A percentile compares a stretch with the other conserved stretches of the same genome.
These are phyloP conservation scores for Imleria badia DNA, from an alignment of 768 basidiomycete genomes.

Conservation along the genomic window DNA sequence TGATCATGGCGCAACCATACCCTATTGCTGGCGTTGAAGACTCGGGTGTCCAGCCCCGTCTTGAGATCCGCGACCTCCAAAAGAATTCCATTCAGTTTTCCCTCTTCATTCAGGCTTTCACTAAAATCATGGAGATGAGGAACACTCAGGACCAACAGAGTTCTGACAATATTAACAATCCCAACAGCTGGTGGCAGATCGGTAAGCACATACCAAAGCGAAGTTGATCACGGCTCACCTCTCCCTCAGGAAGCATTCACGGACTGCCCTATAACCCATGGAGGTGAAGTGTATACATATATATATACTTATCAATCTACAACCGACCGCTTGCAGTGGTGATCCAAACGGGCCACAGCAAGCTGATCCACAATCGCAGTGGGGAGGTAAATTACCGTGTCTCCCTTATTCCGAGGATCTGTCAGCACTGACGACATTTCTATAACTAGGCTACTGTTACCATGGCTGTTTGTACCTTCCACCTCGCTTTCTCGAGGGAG, in stretches of 20 bases:
- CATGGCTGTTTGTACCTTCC: slow-evolving; percentile 11
- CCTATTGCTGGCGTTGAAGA: slow-evolving; percentile 2
- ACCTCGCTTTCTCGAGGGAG: not conserved
- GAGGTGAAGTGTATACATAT: not conserved
- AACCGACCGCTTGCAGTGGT: slow-evolving; percentile 10
- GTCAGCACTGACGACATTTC: not conserved
- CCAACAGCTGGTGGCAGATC: slow-evolving; percentile 23
- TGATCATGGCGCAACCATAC: slow-evolving; percentile 13
- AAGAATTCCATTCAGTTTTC: slow-evolving; percentile 14
- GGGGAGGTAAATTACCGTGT: slow-evolving; percentile 3
- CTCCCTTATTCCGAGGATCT: not conserved
- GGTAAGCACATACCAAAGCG: not conserved
- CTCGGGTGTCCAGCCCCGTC: slow-evolving; percentile 11
- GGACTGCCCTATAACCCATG: slow-evolving; percentile 17
- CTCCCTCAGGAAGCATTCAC: slow-evolving; percentile 12
- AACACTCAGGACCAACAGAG: not conserved
- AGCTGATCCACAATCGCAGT: slow-evolving; percentile 2
- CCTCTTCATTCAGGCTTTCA: slow-evolving; percentile 18
- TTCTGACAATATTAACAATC: slow-evolving; percentile 11
- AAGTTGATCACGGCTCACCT: not conserved
- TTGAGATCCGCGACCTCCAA: slow-evolving; percentile 16
- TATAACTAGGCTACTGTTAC: slow-evolving; percentile 18
- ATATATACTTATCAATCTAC: no score
- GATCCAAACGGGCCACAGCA: slow-evolving; percentile 14
- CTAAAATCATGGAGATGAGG: slow-evolving; percentile 2